Base-by-base conservation (phyloP, 768 basidiomycete genomes). In the Suillus bovinus region DNA sequence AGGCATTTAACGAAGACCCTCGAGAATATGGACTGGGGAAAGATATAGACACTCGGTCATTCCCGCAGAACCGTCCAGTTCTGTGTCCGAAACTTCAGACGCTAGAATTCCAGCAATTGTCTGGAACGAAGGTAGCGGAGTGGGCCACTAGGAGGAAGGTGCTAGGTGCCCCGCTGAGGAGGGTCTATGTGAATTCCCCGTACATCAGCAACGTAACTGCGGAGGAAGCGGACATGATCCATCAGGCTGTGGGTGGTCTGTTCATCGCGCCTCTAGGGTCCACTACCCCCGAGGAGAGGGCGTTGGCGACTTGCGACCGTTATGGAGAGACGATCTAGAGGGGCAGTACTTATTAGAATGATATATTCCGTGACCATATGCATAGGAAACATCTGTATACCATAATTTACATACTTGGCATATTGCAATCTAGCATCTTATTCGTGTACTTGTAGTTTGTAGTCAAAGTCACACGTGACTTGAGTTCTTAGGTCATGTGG, bases 221-320 rank as follows among this genome's bases (percentile, higher is more conserved):
- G 10, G 71, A 76, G 49, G 72, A 76, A 49, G 58, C 54, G 8
- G 38, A 39, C 17, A 39, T 29, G 24, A 39, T 56, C 6, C 55
- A 56, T 20, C 27, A 56, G 38, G 38, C 39, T 6, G 55, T 56
- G 24, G 41, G 54, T 2, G 41, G 54, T 2, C 65, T 82, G n/a
- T 72, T 67, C 24, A 63, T 72, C 33, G 69, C 69, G 10, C 65
- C 76, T 31, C 62, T 70, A 5, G 81, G 82, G 5, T 69, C 76
- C 11, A 81, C 75, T 57, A 79, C 83, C n/a, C 70, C 72, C 3
- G 84, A 85, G 65, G 84, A 86, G 67, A 72, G 73, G 49, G 70
- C 58, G 47, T 31, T 83, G 41, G 47, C 78, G 62, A 61, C 61
- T 27, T 66, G 66, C 36, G 54, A 56, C 17, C 34, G 58, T 20